A percentile compares a stretch with the other conserved stretches of the same genome.
These are phyloP conservation scores for Torrubiellomyces zombiae DNA, from an alignment of 2,329 filamentous ascomycete species.

Conservation along the genomic window DNA sequence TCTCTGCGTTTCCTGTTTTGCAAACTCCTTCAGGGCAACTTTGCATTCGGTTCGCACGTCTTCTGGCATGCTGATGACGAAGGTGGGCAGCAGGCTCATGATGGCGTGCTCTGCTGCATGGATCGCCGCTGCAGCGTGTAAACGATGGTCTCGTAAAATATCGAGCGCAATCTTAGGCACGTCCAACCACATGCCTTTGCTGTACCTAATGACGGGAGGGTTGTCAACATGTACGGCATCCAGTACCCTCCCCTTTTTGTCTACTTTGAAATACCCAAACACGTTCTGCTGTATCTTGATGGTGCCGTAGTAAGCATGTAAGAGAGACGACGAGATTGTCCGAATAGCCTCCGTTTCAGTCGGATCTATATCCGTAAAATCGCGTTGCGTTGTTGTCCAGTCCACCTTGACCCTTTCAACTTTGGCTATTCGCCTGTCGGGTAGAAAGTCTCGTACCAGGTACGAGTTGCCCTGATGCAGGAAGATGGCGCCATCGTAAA, in stretches of 20 bases:
- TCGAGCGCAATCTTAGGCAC: conserved; percentile 65
- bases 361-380: conserved; percentile 88
- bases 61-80: conserved; percentile 75
- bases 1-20: conserved; percentile 47
- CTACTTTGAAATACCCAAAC: conserved; percentile 96
- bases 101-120: conserved; percentile 91
- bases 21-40: conserved; percentile 72
- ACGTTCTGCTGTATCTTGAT: conserved; percentile 80
- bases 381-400: conserved; percentile 85
- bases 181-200: conserved; percentile 92
- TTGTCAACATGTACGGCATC: conserved; percentile 91
- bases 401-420: conserved; percentile 84
- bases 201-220: conserved; percentile 69
- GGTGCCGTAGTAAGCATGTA: conserved; percentile 65
- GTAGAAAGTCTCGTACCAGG: conserved; percentile 74
- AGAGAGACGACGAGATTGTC: conserved; percentile 43
- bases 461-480: conserved; percentile 91
- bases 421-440: conserved; percentile 65
- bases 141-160: conserved; percentile 52
- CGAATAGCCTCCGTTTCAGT: conserved; percentile 81
- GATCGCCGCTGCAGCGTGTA: conserved; percentile 79
- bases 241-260: conserved; percentile 66
- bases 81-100: conserved; percentile 73
- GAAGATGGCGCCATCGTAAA: conserved; percentile 96
- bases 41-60: conserved; percentile 95